Evolutionary conservation across 768 basidiomycete genomes (phyloP).

Genomic region (Phanerochaete sordida): DNA sequence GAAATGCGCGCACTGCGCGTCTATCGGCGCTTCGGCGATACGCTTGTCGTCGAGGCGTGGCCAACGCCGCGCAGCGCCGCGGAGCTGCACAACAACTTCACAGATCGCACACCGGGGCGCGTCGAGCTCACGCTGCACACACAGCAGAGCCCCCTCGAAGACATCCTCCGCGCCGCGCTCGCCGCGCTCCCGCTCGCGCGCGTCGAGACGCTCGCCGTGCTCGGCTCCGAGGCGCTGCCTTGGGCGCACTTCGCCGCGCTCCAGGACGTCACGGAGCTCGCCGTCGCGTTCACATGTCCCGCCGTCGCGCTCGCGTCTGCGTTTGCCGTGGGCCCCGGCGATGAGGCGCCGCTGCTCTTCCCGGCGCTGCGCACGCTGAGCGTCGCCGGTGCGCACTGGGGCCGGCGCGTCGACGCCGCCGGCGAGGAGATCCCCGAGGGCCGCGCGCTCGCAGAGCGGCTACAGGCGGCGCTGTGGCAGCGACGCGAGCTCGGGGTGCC

Average conservation of each 20-base stretch:
- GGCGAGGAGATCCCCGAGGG: not conserved
- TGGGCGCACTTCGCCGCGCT: too few species aligned
- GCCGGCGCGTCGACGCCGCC: not conserved
- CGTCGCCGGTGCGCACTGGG: not conserved
- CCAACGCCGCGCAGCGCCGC: not conserved
- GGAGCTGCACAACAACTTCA: not conserved
- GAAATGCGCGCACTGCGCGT: not conserved
- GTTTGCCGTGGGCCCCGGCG: not conserved
- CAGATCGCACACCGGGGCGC: not conserved
- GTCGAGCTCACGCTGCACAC: not conserved
- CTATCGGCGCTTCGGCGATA: not conserved
- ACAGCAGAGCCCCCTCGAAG: not conserved
- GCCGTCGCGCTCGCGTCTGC: not conserved
- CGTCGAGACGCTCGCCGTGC: too few species aligned
- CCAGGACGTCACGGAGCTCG: too few species aligned
- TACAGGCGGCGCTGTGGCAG: not conserved
- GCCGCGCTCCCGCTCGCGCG: too few species aligned
- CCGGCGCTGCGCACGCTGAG: not conserved
- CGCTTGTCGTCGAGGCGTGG: not conserved
- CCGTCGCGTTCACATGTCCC: not conserved
- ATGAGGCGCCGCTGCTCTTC: not conserved
- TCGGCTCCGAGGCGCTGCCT: too few species aligned
- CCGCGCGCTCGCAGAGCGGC: not conserved
- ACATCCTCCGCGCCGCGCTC: too few species aligned
- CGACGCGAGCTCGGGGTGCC: not conserved